These are phyloP conservation scores for Microsporum canis DNA, from an alignment of 2,329 filamentous ascomycete species.

Conservation along the genomic window DNA sequence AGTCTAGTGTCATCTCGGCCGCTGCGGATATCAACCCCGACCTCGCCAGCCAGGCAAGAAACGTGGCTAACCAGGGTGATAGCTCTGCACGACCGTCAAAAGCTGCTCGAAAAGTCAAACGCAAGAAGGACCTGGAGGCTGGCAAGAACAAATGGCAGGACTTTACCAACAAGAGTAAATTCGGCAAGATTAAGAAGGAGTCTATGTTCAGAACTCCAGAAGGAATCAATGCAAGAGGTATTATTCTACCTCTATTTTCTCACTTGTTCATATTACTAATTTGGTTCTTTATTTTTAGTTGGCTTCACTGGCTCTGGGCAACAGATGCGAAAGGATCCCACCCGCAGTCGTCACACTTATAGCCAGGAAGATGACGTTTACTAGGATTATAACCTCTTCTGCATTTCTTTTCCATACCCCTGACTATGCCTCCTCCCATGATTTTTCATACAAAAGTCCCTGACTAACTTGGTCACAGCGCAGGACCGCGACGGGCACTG, in stretches of 20 bases:
- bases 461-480: slow-evolving; percentile 3
- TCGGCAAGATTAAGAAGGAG: slow-evolving; percentile 69
- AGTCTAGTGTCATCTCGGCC: slow-evolving; percentile 51
- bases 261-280: slow-evolving; percentile 4
- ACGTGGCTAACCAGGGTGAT: slow-evolving; percentile 50
- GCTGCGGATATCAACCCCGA: slow-evolving; percentile 56
- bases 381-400: slow-evolving; percentile 13
- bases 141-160: slow-evolving; percentile 93
- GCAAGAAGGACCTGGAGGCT: slow-evolving; percentile 80
- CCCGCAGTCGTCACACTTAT: slow-evolving; percentile 73
- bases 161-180: slow-evolving; percentile 63
- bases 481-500: slow-evolving; percentile 2
- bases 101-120: slow-evolving; percentile 67
- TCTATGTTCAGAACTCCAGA: slow-evolving; percentile 96
- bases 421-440: neutral
- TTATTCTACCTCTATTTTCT: slow-evolving; percentile 18
- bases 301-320: slow-evolving; percentile 94
- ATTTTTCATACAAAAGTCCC: neutral
- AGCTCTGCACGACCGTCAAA: slow-evolving; percentile 51
- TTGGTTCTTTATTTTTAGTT: slow-evolving; percentile 45
- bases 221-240: slow-evolving; percentile 75
- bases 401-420: neutral
- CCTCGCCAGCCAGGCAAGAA: slow-evolving; percentile 51
- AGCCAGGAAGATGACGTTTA: slow-evolving; percentile 60
- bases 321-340: slow-evolving; percentile 84